Conservation (phyloP, 768 basidiomycete genomes). For the Glaciozyma martinii region DNA sequence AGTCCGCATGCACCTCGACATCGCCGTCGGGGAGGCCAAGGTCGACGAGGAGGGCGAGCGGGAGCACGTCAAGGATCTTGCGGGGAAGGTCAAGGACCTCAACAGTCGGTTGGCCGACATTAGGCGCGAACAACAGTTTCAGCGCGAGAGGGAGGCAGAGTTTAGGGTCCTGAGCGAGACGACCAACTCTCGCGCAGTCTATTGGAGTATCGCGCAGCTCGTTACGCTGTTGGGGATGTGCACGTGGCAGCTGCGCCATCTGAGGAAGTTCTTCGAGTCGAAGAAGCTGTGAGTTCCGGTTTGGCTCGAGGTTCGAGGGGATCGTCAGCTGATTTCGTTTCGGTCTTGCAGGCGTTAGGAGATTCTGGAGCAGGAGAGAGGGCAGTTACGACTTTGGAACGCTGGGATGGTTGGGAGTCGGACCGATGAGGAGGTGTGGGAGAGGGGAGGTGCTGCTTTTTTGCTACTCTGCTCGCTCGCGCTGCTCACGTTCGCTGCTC, state of each 20-base stretch:
- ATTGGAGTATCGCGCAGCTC: conserved; percentile 88
- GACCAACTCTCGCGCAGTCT: conserved; percentile 86
- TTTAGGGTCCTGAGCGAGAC: conserved; percentile 79
- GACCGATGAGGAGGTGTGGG: no score
- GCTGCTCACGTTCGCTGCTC: no score
- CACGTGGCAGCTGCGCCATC: conserved; percentile 84
- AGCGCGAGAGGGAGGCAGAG: conserved; percentile 85
- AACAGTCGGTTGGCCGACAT: conserved; percentile 91
- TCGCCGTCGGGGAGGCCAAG: conserved; percentile 80
- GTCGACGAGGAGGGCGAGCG: conserved; percentile 80
- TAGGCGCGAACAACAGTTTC: conserved; percentile 91
- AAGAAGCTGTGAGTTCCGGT: conserved; percentile 25
- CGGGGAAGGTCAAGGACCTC: conserved; percentile 66
- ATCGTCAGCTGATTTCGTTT: no score
- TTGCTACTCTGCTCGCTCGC: no score
- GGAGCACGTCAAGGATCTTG: conserved; percentile 70
- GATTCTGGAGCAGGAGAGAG: no score
- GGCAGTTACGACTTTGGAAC: no score
- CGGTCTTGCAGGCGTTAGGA: no score
- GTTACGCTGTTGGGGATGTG: conserved; percentile 72
- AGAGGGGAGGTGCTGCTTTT: no score
- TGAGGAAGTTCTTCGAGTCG: conserved; percentile 53
- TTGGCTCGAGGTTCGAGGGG: no score
- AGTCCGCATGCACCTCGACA: conserved; percentile 87
- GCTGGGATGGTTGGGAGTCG: no score